Evolutionary conservation across 176 grass and related monocot genomes (phyloP), one percentile per base, ranked within the genome.

Genomic region (Melocanna baccifera): DNA sequence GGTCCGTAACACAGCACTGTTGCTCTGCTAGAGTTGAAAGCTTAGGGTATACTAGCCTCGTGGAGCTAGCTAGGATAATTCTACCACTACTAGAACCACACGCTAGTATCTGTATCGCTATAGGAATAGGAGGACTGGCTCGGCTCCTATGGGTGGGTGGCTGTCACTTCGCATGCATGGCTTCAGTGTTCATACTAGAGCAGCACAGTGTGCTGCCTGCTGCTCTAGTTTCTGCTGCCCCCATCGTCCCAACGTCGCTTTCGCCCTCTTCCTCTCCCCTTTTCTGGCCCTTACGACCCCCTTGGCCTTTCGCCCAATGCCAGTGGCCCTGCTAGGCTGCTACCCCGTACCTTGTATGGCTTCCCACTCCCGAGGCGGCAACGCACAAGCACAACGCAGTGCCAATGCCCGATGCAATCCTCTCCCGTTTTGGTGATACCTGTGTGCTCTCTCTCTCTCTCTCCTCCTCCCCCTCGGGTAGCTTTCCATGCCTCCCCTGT

Each of bases 21-120:
- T 14, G n/a, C n/a, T n/a, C n/a, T n/a, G n/a, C n/a, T n/a, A n/a
- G 84, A 72, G 78, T 71, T 78, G 85, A 88, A 79, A 83, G 79
- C 53, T 80, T 12, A 26, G 39, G 55, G 74, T 28, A 28, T 81
- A 20, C 40, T 43, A 37, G 64, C 15, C 57, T 25, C 39, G 48
- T 70, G 80, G n/a, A 61, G 58, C 79, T 76, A 61, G 58, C 71
- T 76, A 62, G 51, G 42, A 5, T 62, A 75, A 40, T 62, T 4
- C 14, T 19, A 3, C 2, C 34, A 9, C 13, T 15, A 7, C 2
- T 19, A 9, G 62, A 2, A 0, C 4, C 6, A 9, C 20, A 58
- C 3, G 55, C 22, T 6, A 23, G 22, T 1, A 11, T 23, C 56
- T 25, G 59, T 22, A 13, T 16, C 4, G 12, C 26, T 15, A 15